Percentiles rank a stretch among this genome's conserved stretches.
phyloP scores from a whole-genome alignment of 495 filamentous ascomycete species.

The Xylaria telfairii region DNA sequence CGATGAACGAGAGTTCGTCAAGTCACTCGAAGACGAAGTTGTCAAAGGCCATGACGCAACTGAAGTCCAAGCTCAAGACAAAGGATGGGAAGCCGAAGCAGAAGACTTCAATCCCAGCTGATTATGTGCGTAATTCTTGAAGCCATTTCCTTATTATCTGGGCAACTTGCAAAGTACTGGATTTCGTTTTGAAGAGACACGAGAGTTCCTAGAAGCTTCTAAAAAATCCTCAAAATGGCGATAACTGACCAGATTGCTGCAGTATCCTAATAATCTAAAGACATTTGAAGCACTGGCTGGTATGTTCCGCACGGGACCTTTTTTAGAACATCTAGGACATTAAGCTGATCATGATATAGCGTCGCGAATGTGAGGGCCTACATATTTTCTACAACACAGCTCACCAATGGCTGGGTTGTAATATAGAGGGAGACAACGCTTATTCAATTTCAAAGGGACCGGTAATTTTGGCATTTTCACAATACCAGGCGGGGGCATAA shows the following conservation, averaged over 20 bases:
- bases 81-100: constrained; percentile 2
- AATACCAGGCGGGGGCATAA: background rate
- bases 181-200: no score
- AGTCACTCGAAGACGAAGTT: constrained; percentile 11
- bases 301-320: background rate
- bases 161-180: no score
- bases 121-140: no score
- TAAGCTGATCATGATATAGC: constrained; percentile 17
- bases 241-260: no score
- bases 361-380: constrained; percentile 13
- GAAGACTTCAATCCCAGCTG: constrained; percentile 11
- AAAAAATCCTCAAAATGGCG: background rate
- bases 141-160: no score
- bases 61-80: constrained; percentile 7
- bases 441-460: background rate
- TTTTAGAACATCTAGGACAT: background rate
- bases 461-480: constrained; percentile 5
- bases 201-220: no score
- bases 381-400: background rate
- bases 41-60: background rate
- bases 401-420: background rate
- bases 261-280: background rate
- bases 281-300: constrained; percentile 17
- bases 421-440: background rate
- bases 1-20: constrained; percentile 3